Base-by-base conservation (phyloP, 306 rosid species). In the Argentina anserina region DNA sequence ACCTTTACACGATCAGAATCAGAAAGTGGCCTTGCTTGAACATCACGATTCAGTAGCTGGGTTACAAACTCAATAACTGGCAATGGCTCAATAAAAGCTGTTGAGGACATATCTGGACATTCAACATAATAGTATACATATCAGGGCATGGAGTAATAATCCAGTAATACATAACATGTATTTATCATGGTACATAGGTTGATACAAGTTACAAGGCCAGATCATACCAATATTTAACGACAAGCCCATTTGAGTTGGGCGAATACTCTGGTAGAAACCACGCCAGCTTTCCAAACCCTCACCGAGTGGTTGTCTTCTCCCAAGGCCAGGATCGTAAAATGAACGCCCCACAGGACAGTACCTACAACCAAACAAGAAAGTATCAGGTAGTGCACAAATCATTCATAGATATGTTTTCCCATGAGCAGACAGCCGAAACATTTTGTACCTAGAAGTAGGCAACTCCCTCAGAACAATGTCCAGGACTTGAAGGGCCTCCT, bases 261-360 rank as follows among this genome's bases (percentile, higher is more conserved):
- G 96, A 61, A 95, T 95, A 71, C 99, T 95, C 66, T 95, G 99
- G 75, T 95, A 95, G 72, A 95, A 95, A 2, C 99, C 99, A 2
- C 99, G 92, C 99, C 99, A 95, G 50, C 99, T 95, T 78, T 95
- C 97, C 85, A 95, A 72, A 15, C 99, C 99, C 79, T 95, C 97
- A 8, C 99, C 99, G 50, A 95, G 79, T 14, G 97, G 83, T 60
- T 95, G 97, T 75, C 97, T 88, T 75, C 90, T 80, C 5, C 97
- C 97, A 12, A 92, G 79, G 71, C 75, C 86, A 69, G 97, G 97
- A 1, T 97, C 84, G 69, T 95, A 95, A 83, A 95, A 95, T 37
- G 99, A 95, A 14, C 99, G 94, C n/a, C 92, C 99, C 5, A 95
- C 97, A 0, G 99, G 97, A 61, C 86, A 90, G 71, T 91, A 95